Evolutionary conservation across 768 basidiomycete species (phyloP), one percentile per base, ranked within the genome.

Genomic region (Suillus spraguei): DNA sequence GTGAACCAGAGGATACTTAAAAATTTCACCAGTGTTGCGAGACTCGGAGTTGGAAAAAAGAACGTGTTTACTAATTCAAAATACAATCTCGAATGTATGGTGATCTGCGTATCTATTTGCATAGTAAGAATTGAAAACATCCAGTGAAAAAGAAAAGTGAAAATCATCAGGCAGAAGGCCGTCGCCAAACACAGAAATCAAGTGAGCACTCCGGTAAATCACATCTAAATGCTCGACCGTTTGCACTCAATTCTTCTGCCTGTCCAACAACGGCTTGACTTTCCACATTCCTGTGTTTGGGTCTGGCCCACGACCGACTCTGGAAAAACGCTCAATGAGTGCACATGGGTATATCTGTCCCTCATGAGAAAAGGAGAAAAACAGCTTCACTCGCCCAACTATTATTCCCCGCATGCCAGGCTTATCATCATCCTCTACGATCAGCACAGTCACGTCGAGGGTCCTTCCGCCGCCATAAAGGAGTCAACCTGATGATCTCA

Each of bases 61-160:
- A 46, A 46, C 5, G n/a, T 10, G 44, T 46, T 46, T 46, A 46
- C 10, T 44, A 44, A 44, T 44, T 44, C 42, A 44, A 44, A 44
- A 63, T n/a, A 38, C 39, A 24, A 67, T 65, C 60, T 70, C 68
- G 64, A 72, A 62, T 9, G 71, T 64, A 58, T 78, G 77, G 46
- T 77, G 68, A 61, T 78, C 76, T 28, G 67, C 69, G 49, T 69
- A 77, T 55, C 70, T 76, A 53, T 76, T 78, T 3, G 77, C 67
- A 66, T 74, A 76, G 63, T 66, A 77, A 1, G 62, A 49, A 14
- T 64, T 35, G 41, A 76, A 77, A 20, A 63, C 47, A 55, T 74
- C 66, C 2, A 77, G 66, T 36, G 70, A 64, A n/a, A 70, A 47
- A 32, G 65, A 38, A 64, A 68, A 66, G 28, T 68, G 42, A 42